A percentile compares a stretch with the other conserved stretches of the same genome.
These are phyloP conservation scores for Xylaria sp. DNA, from an alignment of 2,329 filamentous ascomycete genomes.

Conservation along the genomic window DNA sequence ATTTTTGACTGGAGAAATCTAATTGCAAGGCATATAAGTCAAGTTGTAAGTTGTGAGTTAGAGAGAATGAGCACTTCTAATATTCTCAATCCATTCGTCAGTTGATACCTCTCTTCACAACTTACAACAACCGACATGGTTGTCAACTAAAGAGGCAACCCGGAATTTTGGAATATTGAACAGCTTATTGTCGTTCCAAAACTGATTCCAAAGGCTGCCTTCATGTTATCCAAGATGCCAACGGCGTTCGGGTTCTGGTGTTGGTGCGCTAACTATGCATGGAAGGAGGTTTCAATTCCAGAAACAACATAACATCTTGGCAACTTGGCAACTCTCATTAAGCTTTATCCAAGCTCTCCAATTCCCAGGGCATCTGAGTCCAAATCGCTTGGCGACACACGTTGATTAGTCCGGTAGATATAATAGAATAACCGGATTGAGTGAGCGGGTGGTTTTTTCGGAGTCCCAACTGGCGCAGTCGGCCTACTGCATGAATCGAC, in stretches of 20 bases:
- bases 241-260: conserved; percentile 9
- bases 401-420: conserved; percentile 38
- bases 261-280: conserved; percentile 34
- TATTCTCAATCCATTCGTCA: background rate
- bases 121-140: background rate
- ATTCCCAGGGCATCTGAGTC: conserved; percentile 17
- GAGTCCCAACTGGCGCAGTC: conserved; percentile 8
- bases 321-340: conserved; percentile 34
- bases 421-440: conserved; percentile 30
- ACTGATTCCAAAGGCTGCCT: conserved; percentile 7
- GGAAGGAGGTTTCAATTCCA: conserved; percentile 33
- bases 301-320: conserved; percentile 3
- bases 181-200: background rate
- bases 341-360: conserved; percentile 34
- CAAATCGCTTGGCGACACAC: conserved; percentile 31
- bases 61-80: conserved; percentile 17
- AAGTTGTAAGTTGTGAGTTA: background rate
- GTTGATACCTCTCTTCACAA: conserved; percentile 4
- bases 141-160: conserved; percentile 16
- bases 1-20: conserved; percentile 15
- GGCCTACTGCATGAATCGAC: conserved; percentile 20
- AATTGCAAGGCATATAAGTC: conserved; percentile 4
- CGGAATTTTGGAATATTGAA: conserved; percentile 6
- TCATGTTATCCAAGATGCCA: conserved; percentile 4
- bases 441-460: conserved; percentile 7